phyloP scores from a whole-genome alignment of 1,284 basidiomycete species.

The Melampsora larici-populina region DNA sequence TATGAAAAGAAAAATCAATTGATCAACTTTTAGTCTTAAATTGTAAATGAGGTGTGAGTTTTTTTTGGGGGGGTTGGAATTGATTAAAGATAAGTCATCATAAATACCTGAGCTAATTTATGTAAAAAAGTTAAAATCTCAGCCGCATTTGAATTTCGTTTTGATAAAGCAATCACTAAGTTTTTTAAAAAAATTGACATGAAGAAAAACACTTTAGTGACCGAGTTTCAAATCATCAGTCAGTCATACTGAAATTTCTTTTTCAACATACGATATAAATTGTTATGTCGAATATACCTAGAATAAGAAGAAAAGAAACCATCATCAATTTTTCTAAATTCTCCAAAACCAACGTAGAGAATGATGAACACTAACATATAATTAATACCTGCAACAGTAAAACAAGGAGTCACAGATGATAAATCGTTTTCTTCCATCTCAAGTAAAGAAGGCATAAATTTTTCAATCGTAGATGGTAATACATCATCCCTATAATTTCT shows the following conservation, averaged over 20 bases:
- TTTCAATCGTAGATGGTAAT: constrained; percentile 78
- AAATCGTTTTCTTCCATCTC: constrained; percentile 93
- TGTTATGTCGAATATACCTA: constrained; percentile 38
- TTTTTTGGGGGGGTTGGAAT: too few relatives aligned
- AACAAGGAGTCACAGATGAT: constrained; percentile 88
- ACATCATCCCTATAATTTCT: constrained; percentile 98
- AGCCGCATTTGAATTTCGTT: constrained; percentile 91
- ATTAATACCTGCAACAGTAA: constrained; percentile 60
- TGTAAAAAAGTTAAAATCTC: constrained; percentile 97
- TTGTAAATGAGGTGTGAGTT: too few relatives aligned
- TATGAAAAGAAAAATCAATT: neutral
- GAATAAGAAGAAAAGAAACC: constrained; percentile 47
- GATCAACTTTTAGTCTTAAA: neutral
- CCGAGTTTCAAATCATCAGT: neutral
- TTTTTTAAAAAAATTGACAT: neutral
- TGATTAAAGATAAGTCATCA: too few relatives aligned
- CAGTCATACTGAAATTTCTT: neutral
- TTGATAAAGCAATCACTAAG: constrained; percentile 87
- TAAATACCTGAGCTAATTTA: constrained; percentile 64
- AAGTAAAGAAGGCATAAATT: constrained; percentile 87
- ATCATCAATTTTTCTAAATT: constrained; percentile 57
- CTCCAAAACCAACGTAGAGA: too few relatives aligned
- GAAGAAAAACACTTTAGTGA: neutral
- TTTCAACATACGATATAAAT: constrained; percentile 14
- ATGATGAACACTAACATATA: constrained; percentile 44